Base-by-base conservation (phyloP, 1,139 yeast genomes). In the Blastobotrys capitulatus region DNA sequence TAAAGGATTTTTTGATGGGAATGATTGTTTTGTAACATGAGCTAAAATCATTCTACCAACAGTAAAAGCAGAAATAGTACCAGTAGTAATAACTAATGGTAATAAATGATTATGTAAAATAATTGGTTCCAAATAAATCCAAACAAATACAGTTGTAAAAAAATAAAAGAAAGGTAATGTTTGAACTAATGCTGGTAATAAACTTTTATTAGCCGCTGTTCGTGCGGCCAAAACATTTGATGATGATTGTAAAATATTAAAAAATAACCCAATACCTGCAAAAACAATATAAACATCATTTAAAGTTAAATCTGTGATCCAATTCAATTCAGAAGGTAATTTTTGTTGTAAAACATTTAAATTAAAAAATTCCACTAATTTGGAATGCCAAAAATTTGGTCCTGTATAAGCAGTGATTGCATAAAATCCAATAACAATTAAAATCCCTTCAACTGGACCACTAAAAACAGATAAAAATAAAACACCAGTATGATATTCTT, bases 401-500 rank as follows among this genome's bases (percentile, higher is more conserved):
- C 96, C 96, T 52, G 73, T 71, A 38, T 80, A 53, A 3, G 89
- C 95, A 1, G 95, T 84, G 16, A 78, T 44, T 6, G 79, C 52
- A 61, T 78, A 86, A 18, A 81, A 69, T 0, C 60, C 67, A 38
- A 79, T 67, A 46, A 89, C 73, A 72, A 84, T 75, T 56, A 88
- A 66, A 37, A 90, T 86, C 4, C 97, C 97, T 68, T 90, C 97
- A 1, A 90, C 97, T 0, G 97, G 97, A 1, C 97, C 97, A 19
- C 94, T 85, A 61, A 88, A 84, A 54, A 78, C 80, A 40, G 94
- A 82, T 49, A 90, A 73, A 65, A 76, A 90, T 54, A 90, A 73
- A 32, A 83, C 84, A 59, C 89, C 95, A 1, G 97, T 90, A 62
- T 89, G 94, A 65, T 79, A 90, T 64, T 89, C 97, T 69, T 90